A percentile compares a stretch with the other conserved stretches of the same genome.
Conservation (phyloP, 805 yeast genomes). For the Clavispora fructus region DNA sequence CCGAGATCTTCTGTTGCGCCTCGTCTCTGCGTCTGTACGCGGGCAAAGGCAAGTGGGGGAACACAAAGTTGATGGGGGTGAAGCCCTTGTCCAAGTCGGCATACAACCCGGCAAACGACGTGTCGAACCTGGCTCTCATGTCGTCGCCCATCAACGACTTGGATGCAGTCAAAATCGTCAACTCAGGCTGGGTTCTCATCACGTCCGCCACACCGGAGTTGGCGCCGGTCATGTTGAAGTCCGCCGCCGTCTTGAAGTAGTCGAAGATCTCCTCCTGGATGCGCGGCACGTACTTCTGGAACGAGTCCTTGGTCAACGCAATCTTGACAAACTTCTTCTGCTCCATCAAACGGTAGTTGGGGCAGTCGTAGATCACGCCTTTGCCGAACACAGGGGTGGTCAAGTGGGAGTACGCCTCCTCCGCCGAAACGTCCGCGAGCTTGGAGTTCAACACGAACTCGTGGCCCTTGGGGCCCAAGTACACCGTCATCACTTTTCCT, state of each 20-base stretch:
- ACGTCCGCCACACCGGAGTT: slow-evolving; percentile 55
- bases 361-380: slow-evolving; percentile 96
- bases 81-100: slow-evolving; percentile 95
- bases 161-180: slow-evolving; percentile 94
- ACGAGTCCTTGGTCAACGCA: slow-evolving; percentile 81
- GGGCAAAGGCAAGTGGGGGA: slow-evolving; percentile 89
- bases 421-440: slow-evolving; percentile 86
- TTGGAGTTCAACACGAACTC: slow-evolving; percentile 93
- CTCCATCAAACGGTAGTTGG: slow-evolving; percentile 91
- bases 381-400: slow-evolving; percentile 99
- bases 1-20: slow-evolving; percentile 79
- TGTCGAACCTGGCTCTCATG: slow-evolving; percentile 75
- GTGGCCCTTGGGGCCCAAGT: slow-evolving; percentile 95
- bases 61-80: slow-evolving; percentile 92
- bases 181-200: slow-evolving; percentile 83
- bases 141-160: slow-evolving; percentile 89
- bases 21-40: slow-evolving; percentile 77
- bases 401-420: slow-evolving; percentile 89
- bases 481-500: slow-evolving; percentile 92
- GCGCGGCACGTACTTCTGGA: slow-evolving; percentile 80
- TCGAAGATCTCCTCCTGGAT: slow-evolving; percentile 71
- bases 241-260: slow-evolving; percentile 53
- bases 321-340: slow-evolving; percentile 95
- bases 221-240: slow-evolving; percentile 38
- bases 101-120: slow-evolving; percentile 78